phyloP scores from a whole-genome alignment of 352 stramenopile species.

The Phytophthora sp. region DNA sequence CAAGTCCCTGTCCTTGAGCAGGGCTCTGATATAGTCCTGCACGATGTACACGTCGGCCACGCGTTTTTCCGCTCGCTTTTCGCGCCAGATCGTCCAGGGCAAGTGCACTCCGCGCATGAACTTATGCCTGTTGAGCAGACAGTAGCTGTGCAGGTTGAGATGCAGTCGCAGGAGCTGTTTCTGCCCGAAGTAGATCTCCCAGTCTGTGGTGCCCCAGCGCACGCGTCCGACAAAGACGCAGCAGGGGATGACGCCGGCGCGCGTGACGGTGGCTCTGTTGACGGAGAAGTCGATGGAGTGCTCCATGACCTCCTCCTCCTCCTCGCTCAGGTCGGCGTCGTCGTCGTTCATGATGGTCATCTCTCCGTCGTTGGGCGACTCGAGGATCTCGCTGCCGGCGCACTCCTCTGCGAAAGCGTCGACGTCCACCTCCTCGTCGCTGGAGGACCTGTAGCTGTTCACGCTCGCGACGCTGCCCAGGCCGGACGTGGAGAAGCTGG shows the following conservation, averaged over 20 bases:
- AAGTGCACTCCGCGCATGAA: conserved; percentile 52
- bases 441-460: conserved; percentile 29
- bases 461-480: conserved; percentile 25
- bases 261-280: conserved; percentile 72
- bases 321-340: conserved; percentile 48
- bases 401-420: conserved; percentile 47
- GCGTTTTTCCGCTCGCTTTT: conserved; percentile 81
- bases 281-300: conserved; percentile 81
- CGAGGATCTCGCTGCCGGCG: conserved; percentile 52
- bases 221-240: conserved; percentile 86
- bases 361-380: conserved; percentile 52
- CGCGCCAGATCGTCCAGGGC: conserved; percentile 82
- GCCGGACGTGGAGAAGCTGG: conserved; percentile 23
- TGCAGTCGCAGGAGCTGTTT: conserved; percentile 86
- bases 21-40: conserved; percentile 71
- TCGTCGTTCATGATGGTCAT: conserved; percentile 81
- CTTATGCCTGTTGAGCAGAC: conserved; percentile 54
- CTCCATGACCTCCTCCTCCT: conserved; percentile 71
- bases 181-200: conserved; percentile 88
- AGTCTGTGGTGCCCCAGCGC: conserved; percentile 76
- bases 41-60: conserved; percentile 72
- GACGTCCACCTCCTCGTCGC: conserved; percentile 5
- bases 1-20: conserved; percentile 69
- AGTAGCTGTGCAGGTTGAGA: conserved; percentile 59
- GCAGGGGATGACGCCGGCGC: conserved; percentile 73